phyloP scores from a whole-genome alignment of 2,329 filamentous ascomycete genomes.

The Neoarthrinium moseri region DNA sequence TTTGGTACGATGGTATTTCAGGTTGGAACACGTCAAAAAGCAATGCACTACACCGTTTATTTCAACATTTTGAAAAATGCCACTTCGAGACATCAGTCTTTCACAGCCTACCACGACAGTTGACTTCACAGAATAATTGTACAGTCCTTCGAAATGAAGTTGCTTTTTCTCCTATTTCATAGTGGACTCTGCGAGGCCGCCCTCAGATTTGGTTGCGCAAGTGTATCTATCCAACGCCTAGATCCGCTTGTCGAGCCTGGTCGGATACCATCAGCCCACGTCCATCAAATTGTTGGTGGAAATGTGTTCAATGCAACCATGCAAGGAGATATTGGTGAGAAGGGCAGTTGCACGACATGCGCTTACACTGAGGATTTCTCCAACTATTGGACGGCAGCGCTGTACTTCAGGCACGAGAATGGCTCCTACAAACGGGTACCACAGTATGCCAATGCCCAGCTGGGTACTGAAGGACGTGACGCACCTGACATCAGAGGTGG shows the following conservation, averaged over 20 bases:
- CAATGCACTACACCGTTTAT: no score
- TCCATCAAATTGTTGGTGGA: constrained; percentile 30
- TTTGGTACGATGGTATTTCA: no score
- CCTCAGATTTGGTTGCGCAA: constrained; percentile 28
- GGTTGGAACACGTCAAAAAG: no score
- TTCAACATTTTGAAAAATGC: no score
- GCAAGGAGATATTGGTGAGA: constrained; percentile 31
- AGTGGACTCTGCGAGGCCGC: constrained; percentile 18
- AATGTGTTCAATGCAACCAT: constrained; percentile 47
- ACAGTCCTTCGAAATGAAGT: constrained; percentile 4
- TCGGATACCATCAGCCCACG: constrained; percentile 22
- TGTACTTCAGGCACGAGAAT: constrained; percentile 13
- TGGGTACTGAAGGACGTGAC: constrained; percentile 10
- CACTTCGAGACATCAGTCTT: no score
- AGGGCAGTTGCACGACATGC: constrained; percentile 43
- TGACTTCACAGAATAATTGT: no score
- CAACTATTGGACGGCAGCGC: constrained; percentile 34
- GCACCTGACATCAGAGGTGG: no score
- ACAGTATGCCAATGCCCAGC: background rate
- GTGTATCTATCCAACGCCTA: constrained; percentile 26
- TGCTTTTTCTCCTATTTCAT: background rate
- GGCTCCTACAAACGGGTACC: constrained; percentile 7
- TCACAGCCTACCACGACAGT: no score
- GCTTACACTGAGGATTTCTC: constrained; percentile 34
- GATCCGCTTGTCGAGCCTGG: constrained; percentile 28